A percentile compares a stretch with the other conserved stretches of the same genome.
Evolutionary conservation across 148 eudicot genomes (phyloP).

Genomic region (Vaccinium myrtillus): DNA sequence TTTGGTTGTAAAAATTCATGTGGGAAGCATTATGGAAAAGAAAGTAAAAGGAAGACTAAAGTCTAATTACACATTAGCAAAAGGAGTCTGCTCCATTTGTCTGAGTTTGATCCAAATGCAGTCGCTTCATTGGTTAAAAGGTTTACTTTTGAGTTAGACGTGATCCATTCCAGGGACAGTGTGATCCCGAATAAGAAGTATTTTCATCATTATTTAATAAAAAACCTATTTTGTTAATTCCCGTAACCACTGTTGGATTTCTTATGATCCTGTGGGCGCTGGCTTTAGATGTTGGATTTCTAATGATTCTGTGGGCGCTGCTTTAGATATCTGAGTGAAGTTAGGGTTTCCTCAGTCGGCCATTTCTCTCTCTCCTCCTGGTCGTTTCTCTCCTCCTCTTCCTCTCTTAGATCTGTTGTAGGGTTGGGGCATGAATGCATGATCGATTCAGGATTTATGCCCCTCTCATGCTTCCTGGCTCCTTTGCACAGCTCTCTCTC

Average conservation of each 20-base stretch:
- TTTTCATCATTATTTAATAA: neutral
- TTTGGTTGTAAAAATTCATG: neutral
- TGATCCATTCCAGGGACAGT: neutral
- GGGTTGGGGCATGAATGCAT: neutral
- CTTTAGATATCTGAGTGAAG: constrained; percentile 1
- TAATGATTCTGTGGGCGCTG: neutral
- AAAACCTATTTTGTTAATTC: neutral
- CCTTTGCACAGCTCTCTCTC: neutral
- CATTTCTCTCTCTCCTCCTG: neutral
- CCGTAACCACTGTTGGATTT: constrained; percentile 5
- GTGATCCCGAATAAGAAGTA: neutral
- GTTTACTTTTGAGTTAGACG: neutral
- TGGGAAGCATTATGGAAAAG: neutral
- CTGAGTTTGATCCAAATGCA: neutral
- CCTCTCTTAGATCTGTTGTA: neutral
- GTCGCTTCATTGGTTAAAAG: neutral
- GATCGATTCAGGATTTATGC: neutral
- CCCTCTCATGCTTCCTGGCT: neutral
- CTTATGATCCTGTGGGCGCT: neutral
- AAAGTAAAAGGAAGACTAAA: neutral
- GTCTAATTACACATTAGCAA: neutral
- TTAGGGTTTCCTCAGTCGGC: constrained; percentile 3
- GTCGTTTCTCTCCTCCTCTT: neutral
- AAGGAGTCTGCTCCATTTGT: neutral
- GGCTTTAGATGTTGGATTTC: neutral